Conservation (phyloP, 192 early-diverging fungal species). For the Coemansia sp. region DNA sequence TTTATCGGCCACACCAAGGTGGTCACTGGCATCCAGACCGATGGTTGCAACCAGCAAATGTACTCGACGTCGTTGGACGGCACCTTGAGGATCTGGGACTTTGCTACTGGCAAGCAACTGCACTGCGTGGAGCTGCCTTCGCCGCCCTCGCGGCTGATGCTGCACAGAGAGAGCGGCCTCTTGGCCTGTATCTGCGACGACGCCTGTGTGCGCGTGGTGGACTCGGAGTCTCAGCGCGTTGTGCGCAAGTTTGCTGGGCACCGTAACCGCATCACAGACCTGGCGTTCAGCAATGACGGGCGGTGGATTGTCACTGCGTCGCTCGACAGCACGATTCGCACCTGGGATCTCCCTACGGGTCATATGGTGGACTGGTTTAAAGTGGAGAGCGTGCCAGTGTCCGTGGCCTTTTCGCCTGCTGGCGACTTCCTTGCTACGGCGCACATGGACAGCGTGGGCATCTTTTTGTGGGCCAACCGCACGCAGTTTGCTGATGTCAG, state of each 20-base stretch:
- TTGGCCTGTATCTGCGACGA: slow-evolving; percentile 87
- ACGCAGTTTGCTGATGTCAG: slow-evolving; percentile 74
- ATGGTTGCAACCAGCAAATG: slow-evolving; percentile 69
- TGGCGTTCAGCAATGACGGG: slow-evolving; percentile 90
- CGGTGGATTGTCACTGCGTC: slow-evolving; percentile 84
- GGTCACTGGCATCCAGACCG: slow-evolving; percentile 77
- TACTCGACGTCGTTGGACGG: slow-evolving; percentile 83
- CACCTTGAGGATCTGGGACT: slow-evolving; percentile 78
- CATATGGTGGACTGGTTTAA: slow-evolving; percentile 84
- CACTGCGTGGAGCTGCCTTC: slow-evolving; percentile 67
- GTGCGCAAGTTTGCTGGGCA: slow-evolving; percentile 92
- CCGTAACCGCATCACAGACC: slow-evolving; percentile 81
- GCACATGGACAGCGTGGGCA: slow-evolving; percentile 88
- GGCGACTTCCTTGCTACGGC: slow-evolving; percentile 92
- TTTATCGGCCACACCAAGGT: slow-evolving; percentile 78
- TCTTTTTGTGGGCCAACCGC: slow-evolving; percentile 92
- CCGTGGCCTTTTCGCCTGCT: slow-evolving; percentile 83
- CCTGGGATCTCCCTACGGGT: slow-evolving; percentile 95
- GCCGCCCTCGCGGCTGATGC: slow-evolving; percentile 62
- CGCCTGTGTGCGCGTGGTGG: slow-evolving; percentile 82
- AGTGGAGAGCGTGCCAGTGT: slow-evolving; percentile 75
- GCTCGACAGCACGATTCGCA: slow-evolving; percentile 85
- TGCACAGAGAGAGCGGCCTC: slow-evolving; percentile 74
- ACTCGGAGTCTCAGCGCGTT: slow-evolving; percentile 75
- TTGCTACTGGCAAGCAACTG: slow-evolving; percentile 64